phyloP scores from a whole-genome alignment of 2,329 filamentous ascomycete species.

The Curvularia sp. region DNA sequence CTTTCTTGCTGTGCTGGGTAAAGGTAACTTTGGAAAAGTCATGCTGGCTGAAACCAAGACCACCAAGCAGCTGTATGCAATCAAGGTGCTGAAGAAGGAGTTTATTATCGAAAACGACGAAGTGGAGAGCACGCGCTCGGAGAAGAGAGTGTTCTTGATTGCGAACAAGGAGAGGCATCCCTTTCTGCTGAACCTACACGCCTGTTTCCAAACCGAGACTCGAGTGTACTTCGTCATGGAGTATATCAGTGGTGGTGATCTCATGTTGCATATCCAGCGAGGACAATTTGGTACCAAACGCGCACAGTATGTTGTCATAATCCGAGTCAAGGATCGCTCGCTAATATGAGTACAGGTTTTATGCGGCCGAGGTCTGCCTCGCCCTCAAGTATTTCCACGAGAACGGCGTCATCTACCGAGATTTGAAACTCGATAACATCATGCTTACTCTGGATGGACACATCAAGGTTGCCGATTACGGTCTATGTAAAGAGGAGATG shows the following conservation, averaged over 20 bases:
- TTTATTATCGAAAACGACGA: conserved; percentile 99
- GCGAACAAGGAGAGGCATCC: conserved; percentile 97
- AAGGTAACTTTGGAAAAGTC: conserved; percentile 99
- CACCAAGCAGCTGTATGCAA: conserved; percentile 90
- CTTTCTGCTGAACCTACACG: conserved; percentile 92
- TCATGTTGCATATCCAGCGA: conserved; percentile 98
- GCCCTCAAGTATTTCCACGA: conserved; percentile 99
- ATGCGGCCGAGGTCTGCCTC: conserved; percentile 95
- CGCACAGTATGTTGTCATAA: conserved; percentile 74
- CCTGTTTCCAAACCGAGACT: conserved; percentile 98
- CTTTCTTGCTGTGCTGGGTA: conserved; percentile 95
- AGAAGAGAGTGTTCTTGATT: conserved; percentile 96
- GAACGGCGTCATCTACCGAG: conserved; percentile 95
- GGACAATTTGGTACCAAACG: conserved; percentile 95
- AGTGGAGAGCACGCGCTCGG: conserved; percentile 95
- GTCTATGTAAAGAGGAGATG: conserved; percentile 99
- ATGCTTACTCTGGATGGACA: conserved; percentile 93
- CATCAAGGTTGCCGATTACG: conserved; percentile 98
- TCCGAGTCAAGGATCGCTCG: background rate
- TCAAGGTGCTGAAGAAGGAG: conserved; percentile 99
- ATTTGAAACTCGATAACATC: conserved; percentile 86
- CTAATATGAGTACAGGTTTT: conserved; percentile 69
- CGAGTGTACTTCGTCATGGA: conserved; percentile 99
- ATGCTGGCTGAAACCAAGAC: conserved; percentile 98
- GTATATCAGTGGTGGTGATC: conserved; percentile 96